phyloP scores from a whole-genome alignment of 768 basidiomycete genomes.

The Pleurotus eryngii region DNA sequence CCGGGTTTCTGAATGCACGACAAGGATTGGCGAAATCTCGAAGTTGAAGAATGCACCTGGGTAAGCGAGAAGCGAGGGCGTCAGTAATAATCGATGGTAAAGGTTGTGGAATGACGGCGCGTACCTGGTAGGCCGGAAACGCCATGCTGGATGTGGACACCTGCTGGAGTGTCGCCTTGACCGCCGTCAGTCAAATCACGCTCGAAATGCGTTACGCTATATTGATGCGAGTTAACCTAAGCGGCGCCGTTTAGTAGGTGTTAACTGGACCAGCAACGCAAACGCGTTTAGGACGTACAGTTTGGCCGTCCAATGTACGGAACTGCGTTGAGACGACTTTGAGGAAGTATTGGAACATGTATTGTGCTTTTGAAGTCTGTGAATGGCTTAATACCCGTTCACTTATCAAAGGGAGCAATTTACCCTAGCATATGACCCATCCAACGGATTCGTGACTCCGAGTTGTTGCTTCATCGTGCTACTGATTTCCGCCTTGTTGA shows the following conservation, averaged over 20 bases:
- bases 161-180: constrained; percentile 54
- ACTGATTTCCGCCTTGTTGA: constrained; percentile 58
- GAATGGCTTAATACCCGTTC: neutral
- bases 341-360: constrained; percentile 99
- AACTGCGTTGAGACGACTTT: constrained; percentile 98
- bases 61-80: neutral
- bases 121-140: constrained; percentile 65
- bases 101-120: neutral
- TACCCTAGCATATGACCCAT: constrained; percentile 58
- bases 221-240: constrained; percentile 88
- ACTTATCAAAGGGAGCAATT: constrained; percentile 10
- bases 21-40: constrained; percentile 95
- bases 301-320: constrained; percentile 72
- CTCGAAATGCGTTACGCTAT: constrained; percentile 95
- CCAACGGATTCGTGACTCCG: constrained; percentile 79
- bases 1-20: constrained; percentile 85
- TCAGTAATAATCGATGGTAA: too few relatives aligned
- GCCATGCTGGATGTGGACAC: constrained; percentile 74
- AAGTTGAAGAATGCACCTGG: constrained; percentile 88
- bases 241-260: too few relatives aligned
- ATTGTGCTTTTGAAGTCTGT: constrained; percentile 75
- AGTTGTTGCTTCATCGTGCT: constrained; percentile 66
- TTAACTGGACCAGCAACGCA: too few relatives aligned
- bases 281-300: constrained; percentile 37
- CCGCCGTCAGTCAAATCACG: constrained; percentile 74